Evolutionary conservation across 805 yeast species (phyloP), one percentile per base, ranked within the genome.

Genomic region (Yarrowia deformans): DNA sequence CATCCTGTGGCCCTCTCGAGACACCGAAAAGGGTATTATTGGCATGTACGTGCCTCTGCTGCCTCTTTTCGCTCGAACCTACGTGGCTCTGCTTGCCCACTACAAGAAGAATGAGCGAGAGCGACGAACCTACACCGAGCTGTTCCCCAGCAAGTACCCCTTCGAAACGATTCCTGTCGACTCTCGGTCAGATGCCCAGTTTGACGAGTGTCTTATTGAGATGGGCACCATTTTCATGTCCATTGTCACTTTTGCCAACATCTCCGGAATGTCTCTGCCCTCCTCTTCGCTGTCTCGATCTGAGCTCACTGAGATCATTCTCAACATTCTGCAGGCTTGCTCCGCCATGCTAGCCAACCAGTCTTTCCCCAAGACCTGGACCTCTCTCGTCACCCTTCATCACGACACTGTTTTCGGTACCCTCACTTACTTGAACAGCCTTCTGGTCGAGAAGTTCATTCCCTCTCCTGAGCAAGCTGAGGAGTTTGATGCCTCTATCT

Each of bases 151-250:
- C 37, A 77, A 79, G 16, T 85, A 84, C 74, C 97, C 97, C 18
- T 88, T 89, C 74, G 79, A 79, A 60, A 88, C 86, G 52, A 74
- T 82, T 39, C 86, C 93, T 0, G 84, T 90, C 72, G 97, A 92
- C 75, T 88, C 96, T 0, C 81, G 88, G 54, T 90, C 90, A 19
- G 85, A 87, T 71, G 90, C 87, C 72, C 80, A 83, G 1, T 81
- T 90, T 69, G 91, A 88, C 35, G 97, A 92, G 75, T 81, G 89
- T 2, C 79, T 91, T 68, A 79, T 90, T 50, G 97, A 92, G 75
- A 76, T 91, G 61, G 81, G 89, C 8, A 83, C 88, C 16, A 80
- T 90, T n/a, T 71, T 75, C 63, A 81, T 87, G 16, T 68, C 75
- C 34, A 64, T 75, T 45, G 72, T 74, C 54, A 69, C 75, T 55